These are phyloP conservation scores for Fusarium brachygibbosum DNA, from an alignment of 2,329 filamentous ascomycete species.

Conservation along the genomic window DNA sequence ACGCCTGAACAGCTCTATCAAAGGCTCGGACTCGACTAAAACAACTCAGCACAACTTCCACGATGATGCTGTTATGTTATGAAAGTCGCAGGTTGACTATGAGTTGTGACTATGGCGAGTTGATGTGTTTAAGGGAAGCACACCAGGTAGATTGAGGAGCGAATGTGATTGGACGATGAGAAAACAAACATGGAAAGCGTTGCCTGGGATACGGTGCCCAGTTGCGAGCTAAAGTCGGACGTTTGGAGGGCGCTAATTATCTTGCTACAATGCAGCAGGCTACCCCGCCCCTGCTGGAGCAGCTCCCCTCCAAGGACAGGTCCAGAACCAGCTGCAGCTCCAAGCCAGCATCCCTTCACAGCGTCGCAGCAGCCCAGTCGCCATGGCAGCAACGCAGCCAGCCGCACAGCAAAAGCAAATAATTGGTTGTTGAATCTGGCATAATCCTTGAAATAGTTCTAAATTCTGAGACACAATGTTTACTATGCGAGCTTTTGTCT, in stretches of 20 bases:
- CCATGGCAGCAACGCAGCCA: conserved; percentile 51
- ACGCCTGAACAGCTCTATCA: conserved; percentile 44
- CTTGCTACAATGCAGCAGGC: conserved; percentile 48
- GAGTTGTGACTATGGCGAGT: conserved; percentile 43
- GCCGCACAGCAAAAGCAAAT: conserved; percentile 32
- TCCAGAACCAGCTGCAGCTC: conserved; percentile 31
- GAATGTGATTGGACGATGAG: conserved; percentile 49
- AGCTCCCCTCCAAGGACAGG: conserved; percentile 40
- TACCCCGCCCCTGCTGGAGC: conserved; percentile 49
- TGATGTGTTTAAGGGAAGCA: conserved; percentile 53
- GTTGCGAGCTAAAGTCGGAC: conserved; percentile 39
- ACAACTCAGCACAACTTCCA: conserved; percentile 39
- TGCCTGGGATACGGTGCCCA: conserved; percentile 46
- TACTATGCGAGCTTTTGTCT: conserved; percentile 33
- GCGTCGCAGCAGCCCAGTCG: conserved; percentile 46
- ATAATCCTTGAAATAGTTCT: conserved; percentile 45
- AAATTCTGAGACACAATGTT: conserved; percentile 36
- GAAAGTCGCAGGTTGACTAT: conserved; percentile 39
- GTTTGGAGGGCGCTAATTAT: conserved; percentile 46
- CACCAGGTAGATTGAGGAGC: conserved; percentile 33
- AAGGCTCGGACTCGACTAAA: conserved; percentile 36
- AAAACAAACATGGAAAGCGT: conserved; percentile 53
- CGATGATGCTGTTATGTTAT: conserved; percentile 46
- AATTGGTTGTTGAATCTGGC: conserved; percentile 46
- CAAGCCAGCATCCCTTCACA: conserved; percentile 29